Evolutionary conservation across 2,329 filamentous ascomycete species (phyloP).

Genomic region (Fusarium sp.): DNA sequence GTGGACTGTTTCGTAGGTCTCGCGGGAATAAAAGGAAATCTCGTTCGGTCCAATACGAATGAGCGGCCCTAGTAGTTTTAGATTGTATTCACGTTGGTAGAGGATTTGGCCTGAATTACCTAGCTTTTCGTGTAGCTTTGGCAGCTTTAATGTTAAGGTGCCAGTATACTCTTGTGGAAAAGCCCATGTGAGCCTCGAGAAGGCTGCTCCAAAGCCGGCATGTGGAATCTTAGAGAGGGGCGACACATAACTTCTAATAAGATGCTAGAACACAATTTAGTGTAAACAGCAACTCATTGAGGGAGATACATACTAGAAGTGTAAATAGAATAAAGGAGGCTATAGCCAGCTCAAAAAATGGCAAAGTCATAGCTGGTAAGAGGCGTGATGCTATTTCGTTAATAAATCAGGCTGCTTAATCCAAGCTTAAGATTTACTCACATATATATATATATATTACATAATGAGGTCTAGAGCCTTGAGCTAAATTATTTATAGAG

Average conservation of each 20-base stretch:
- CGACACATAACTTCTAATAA: conserved; percentile 4
- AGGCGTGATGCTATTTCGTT: too few species aligned
- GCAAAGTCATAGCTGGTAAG: not conserved
- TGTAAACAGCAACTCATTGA: not conserved
- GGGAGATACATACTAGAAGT: not conserved
- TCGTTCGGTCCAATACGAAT: conserved; percentile 44
- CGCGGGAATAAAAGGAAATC: conserved; percentile 47
- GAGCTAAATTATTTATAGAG: too few species aligned
- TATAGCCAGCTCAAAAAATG: not conserved
- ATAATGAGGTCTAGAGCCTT: not conserved
- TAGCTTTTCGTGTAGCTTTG: conserved; percentile 36
- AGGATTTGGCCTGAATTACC: not conserved
- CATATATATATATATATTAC: not conserved
- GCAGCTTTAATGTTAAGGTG: conserved; percentile 39
- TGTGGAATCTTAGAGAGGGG: conserved; percentile 37
- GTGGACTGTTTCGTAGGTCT: conserved; percentile 44
- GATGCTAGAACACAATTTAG: not conserved
- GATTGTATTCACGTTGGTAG: not conserved
- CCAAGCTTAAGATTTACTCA: not conserved
- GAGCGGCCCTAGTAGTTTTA: conserved; percentile 29
- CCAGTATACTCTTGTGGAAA: conserved; percentile 43
- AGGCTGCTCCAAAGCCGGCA: conserved; percentile 35
- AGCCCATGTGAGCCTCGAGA: conserved; percentile 42
- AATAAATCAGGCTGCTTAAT: too few species aligned
- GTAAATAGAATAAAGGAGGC: not conserved